Evolutionary conservation across 2,329 filamentous ascomycete genomes (phyloP), one percentile per base, ranked within the genome.

Genomic region (Lecanicillium sp.): DNA sequence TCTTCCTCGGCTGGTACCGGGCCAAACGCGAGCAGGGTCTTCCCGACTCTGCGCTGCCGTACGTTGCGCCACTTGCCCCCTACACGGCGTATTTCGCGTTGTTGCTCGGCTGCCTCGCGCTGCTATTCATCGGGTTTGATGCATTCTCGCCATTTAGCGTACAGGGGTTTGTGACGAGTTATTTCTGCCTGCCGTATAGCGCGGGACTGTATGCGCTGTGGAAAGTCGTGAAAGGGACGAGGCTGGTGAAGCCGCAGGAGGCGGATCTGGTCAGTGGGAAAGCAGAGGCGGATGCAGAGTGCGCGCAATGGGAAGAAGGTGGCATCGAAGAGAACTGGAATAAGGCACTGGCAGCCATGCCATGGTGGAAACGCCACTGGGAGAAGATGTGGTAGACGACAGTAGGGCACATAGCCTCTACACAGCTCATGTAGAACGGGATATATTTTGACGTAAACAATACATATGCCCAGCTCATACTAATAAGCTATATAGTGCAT

Each of bases 171-270:
- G 54, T 80, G 44, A 74, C 75, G 2, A 67, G 67, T 14, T 80
- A 80, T 60, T 77, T 79, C 56, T 73, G 68, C 8, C 63, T 79
- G 24, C 69, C 71, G 4, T 78, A 77, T 55, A 75, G 74, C 44
- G 56, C 73, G 30, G 58, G 70, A 5, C 67, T 89, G 9, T 90
- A 78, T 58, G 23, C 84, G 3, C 74, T 72, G 5, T 88, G 83
- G 79, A 90, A 89, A 65, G 8, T 85, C 2, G 49, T 78, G 54
- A 79, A 83, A 62, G 73, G 71, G 58, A 86, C 83, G 0, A 79
- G 74, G 54, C 71, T 76, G 51, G 64, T 75, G 44, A 69, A 67
- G 39, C 69, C 79, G 1, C 65, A 73, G 17, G 76, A 85, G 44
- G 74, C 81, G 0, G 83, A 88, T 60, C 62, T 87, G 36, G 58